These are phyloP conservation scores for Papiliotrema laurentii DNA, from an alignment of 1,284 basidiomycete species.

Conservation along the genomic window DNA sequence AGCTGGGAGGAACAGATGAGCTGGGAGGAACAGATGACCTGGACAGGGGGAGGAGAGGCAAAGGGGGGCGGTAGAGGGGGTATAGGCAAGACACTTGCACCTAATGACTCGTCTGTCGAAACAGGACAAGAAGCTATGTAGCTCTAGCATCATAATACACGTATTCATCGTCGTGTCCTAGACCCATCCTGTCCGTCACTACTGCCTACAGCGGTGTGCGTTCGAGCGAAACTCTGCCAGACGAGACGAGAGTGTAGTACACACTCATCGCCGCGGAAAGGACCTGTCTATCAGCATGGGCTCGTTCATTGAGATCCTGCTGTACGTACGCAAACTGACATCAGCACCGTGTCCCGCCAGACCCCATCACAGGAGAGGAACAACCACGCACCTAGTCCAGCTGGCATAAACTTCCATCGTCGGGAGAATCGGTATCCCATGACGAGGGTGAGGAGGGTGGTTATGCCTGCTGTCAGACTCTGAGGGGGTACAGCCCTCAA, in stretches of 20 bases:
- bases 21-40: conserved; percentile 2
- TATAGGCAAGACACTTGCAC: no score
- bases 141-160: no score
- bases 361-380: not conserved
- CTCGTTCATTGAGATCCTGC: no score
- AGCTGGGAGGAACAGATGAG: conserved; percentile 4
- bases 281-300: not conserved
- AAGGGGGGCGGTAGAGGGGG: no score
- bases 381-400: not conserved
- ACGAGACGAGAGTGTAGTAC: not conserved
- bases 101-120: no score
- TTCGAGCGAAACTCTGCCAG: no score
- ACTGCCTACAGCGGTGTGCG: no score
- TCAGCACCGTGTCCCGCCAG: not conserved
- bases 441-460: not conserved
- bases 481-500: not conserved
- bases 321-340: not conserved
- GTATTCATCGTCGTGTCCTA: no score
- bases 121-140: no score
- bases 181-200: no score
- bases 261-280: not conserved
- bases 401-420: not conserved
- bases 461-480: not conserved
- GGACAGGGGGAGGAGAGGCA: no score
- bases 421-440: not conserved